phyloP scores from a whole-genome alignment of 805 yeast genomes.

The Sugiyamaella americana region DNA sequence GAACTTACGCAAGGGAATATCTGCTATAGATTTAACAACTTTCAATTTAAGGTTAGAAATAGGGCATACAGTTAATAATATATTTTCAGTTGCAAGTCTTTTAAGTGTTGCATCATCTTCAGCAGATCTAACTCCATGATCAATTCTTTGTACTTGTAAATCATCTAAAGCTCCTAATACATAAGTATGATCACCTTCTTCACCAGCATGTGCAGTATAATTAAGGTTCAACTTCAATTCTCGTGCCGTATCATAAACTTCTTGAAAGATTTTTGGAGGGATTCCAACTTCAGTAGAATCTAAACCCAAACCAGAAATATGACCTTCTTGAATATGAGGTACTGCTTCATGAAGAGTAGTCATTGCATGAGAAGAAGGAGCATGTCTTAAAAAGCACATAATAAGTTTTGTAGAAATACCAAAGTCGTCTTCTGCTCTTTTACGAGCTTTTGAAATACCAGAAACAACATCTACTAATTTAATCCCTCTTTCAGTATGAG shows the following conservation, averaged over 20 bases:
- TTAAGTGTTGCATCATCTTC: constrained; percentile 49
- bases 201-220: constrained; percentile 85
- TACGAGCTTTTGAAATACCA: constrained; percentile 65
- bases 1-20: constrained; percentile 59
- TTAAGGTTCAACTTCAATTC: constrained; percentile 47
- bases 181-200: constrained; percentile 75
- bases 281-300: constrained; percentile 75
- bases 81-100: constrained; percentile 49
- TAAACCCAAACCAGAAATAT: constrained; percentile 71
- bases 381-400: constrained; percentile 77
- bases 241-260: constrained; percentile 50
- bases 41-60: constrained; percentile 69
- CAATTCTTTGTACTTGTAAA: constrained; percentile 63
- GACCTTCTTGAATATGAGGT: constrained; percentile 48
- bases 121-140: constrained; percentile 69
- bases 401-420: constrained; percentile 66
- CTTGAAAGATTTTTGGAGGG: constrained; percentile 64
- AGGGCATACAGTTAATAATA: constrained; percentile 69
- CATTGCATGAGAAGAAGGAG: constrained; percentile 55
- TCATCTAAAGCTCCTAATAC: constrained; percentile 53
- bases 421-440: constrained; percentile 50
- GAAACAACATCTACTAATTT: constrained; percentile 51
- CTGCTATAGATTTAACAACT: constrained; percentile 60
- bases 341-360: constrained; percentile 50
- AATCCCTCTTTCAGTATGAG: constrained; percentile 65